Percentiles rank a stretch among this genome's conserved stretches.
phyloP scores from a whole-genome alignment of 495 filamentous ascomycete species.

The Penicillium ucsense region DNA sequence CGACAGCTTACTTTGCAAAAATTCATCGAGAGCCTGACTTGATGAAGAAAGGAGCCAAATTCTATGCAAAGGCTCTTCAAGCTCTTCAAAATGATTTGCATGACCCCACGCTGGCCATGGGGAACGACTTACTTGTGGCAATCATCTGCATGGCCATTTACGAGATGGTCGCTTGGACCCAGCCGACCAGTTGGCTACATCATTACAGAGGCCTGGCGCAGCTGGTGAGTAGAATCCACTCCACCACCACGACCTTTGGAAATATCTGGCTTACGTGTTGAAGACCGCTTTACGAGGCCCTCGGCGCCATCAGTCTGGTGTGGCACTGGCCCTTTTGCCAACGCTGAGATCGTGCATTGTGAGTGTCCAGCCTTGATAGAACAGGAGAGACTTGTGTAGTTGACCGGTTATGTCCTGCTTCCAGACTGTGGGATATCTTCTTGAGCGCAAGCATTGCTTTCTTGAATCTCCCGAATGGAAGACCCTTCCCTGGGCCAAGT shows the following conservation, averaged over 20 bases:
- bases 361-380: neutral
- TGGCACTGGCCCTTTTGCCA: constrained; percentile 3
- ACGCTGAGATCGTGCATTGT: constrained; percentile 10
- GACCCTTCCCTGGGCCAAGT: constrained; percentile 8
- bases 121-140: constrained; percentile 7
- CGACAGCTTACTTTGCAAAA: constrained; percentile 9
- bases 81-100: constrained; percentile 4
- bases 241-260: neutral
- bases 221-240: constrained; percentile 1
- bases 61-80: constrained; percentile 7
- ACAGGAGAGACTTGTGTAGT: too few species aligned
- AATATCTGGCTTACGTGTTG: neutral
- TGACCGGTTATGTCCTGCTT: neutral
- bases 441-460: constrained; percentile 13
- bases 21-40: constrained; percentile 2
- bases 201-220: constrained; percentile 12
- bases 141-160: constrained; percentile 10
- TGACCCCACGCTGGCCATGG: neutral
- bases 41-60: constrained; percentile 1
- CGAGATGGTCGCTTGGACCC: constrained; percentile 8
- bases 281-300: constrained; percentile 12
- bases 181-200: constrained; percentile 10
- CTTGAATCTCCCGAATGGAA: constrained; percentile 12
- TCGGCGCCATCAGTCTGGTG: constrained; percentile 7
- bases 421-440: constrained; percentile 5